Base-by-base conservation (phyloP, 2,329 filamentous ascomycete genomes). In the Colletotrichum liriopes region DNA sequence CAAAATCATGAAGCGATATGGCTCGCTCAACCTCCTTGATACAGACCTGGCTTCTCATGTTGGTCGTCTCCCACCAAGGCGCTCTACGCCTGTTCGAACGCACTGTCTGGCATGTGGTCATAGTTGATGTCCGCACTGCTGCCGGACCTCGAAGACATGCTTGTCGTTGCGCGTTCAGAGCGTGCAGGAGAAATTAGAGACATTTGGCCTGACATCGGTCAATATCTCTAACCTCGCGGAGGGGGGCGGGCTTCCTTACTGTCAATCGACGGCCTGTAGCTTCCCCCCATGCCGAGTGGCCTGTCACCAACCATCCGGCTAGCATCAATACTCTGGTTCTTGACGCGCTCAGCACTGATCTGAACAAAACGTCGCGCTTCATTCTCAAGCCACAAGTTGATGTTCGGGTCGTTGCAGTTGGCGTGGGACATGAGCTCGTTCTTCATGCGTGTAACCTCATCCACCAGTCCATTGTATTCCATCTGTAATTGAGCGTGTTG, bases 391-490 rank as follows among this genome's bases (percentile, higher is more conserved):
- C 88, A 90, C 26, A 81, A 79, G 71, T 88, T 81, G 75, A 90
- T 89, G 67, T 88, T 87, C 18, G 81, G 75, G 67, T 89, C 87
- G 71, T 87, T 84, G 79, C 88, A 90, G 62, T 77, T 79, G 16
- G 86, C 86, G 72, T 90, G 88, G 9, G 78, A 76, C 86, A 90
- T 89, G 47, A 90, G 81, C 56, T 84, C 77, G 37, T 85, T 85
- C 76, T 89, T 87, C 73, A 89, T 84, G 60, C 79, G 77, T 65
- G 81, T 84, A 16, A 87, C 79, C 71, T 89, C 86, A 12, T 81
- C 80, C 23, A 84, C 64, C 29, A 90, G 78, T 2, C 74, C 77
- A 45, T 82, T 81, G 68, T 83, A 82, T 74, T 88, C 84, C 74
- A 79, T 77, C 16, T 84, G 84, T 41, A 90, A 80, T 8, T 78